These are phyloP conservation scores for Zizania palustris DNA, from an alignment of 202 grass and related monocot genomes.

Conservation along the genomic window DNA sequence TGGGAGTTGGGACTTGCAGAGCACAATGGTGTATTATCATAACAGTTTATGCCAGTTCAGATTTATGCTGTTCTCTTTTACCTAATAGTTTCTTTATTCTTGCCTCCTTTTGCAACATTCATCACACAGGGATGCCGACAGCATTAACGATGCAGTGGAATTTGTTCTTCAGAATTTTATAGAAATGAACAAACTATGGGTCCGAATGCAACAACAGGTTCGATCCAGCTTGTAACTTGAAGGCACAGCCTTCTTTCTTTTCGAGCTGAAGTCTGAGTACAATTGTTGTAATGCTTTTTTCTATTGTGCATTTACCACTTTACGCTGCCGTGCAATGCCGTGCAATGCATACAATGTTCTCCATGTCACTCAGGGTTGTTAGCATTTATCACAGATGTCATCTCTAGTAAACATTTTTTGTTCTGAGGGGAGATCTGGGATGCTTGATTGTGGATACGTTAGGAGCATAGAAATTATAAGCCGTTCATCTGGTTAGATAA, in stretches of 20 bases:
- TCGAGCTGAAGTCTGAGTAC: neutral
- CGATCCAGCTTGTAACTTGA: conserved; percentile 38
- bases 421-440: too few relatives aligned
- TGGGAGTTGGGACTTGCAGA: conserved; percentile 19
- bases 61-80: conserved; percentile 20
- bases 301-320: conserved; percentile 27
- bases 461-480: conserved; percentile 20
- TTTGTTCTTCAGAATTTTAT: conserved; percentile 99
- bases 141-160: conserved; percentile 91
- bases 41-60: conserved; percentile 9
- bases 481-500: conserved; percentile 46
- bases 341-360: conserved; percentile 16
- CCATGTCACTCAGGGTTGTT: conserved; percentile 6
- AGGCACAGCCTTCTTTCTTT: neutral
- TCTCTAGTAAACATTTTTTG: neutral
- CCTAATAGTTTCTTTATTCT: conserved; percentile 6
- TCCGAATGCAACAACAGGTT: conserved; percentile 99
- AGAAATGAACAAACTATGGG: conserved; percentile 99
- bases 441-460: neutral
- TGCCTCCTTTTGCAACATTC: conserved; percentile 34
- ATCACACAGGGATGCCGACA: conserved; percentile 77
- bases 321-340: conserved; percentile 12
- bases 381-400: conserved; percentile 10
- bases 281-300: neutral
- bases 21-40: neutral